phyloP scores from a whole-genome alignment of 768 basidiomycete species.

The Boletus sp. region DNA sequence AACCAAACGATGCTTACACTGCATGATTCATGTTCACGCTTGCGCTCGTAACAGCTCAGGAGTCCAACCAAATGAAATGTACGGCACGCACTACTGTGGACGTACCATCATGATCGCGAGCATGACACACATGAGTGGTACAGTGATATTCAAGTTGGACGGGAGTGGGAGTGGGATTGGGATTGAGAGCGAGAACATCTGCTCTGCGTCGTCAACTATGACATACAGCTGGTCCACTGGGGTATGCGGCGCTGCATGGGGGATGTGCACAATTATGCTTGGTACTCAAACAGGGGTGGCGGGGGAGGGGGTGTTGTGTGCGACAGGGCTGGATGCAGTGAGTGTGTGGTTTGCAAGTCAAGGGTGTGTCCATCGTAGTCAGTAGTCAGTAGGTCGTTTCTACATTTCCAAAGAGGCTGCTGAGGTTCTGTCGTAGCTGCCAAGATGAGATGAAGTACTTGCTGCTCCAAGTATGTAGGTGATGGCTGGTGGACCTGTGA shows the following conservation, averaged over 20 bases:
- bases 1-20: slow-evolving; percentile 9
- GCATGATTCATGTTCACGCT: slow-evolving; percentile 21
- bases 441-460: background rate
- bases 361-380: slow-evolving; percentile 12
- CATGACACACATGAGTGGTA: slow-evolving; percentile 3
- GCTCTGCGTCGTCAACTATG: slow-evolving; percentile 26
- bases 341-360: slow-evolving; percentile 20
- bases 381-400: background rate
- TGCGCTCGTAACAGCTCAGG: slow-evolving; percentile 14
- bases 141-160: slow-evolving; percentile 1
- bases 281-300: slow-evolving; percentile 23
- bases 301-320: slow-evolving; percentile 21
- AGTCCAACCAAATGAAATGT: slow-evolving; percentile 16
- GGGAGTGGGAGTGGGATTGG: slow-evolving; percentile 4
- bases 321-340: slow-evolving; percentile 20
- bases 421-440: too few species aligned
- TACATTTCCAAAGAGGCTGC: too few species aligned
- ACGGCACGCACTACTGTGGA: slow-evolving; percentile 1
- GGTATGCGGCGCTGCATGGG: slow-evolving; percentile 19
- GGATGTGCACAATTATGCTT: slow-evolving; percentile 22
- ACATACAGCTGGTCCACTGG: slow-evolving; percentile 17
- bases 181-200: slow-evolving; percentile 16
- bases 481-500: too few species aligned
- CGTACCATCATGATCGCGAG: slow-evolving; percentile 2
- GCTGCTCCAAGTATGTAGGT: too few species aligned